Conservation (phyloP, 2,329 filamentous ascomycete genomes). For the Scleromitrula shiraiana region DNA sequence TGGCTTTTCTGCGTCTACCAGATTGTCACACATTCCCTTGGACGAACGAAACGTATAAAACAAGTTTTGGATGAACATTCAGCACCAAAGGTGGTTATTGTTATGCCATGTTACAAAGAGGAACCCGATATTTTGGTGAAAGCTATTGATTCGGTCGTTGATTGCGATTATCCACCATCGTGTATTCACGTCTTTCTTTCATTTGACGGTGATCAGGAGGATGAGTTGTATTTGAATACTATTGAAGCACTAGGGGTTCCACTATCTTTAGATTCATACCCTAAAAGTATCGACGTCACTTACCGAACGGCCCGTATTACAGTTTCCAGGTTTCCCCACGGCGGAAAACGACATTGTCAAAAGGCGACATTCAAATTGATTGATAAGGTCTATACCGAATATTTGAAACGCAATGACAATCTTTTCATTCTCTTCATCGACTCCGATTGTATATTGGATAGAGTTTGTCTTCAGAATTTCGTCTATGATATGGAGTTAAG, state of each 20-base stretch:
- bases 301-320: constrained; percentile 81
- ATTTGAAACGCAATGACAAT: constrained; percentile 81
- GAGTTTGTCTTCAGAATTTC: constrained; percentile 90
- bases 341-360: constrained; percentile 89
- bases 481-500: constrained; percentile 98
- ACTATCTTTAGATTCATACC: constrained; percentile 67
- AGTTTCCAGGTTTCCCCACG: constrained; percentile 84
- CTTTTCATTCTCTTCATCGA: constrained; percentile 96
- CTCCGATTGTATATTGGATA: constrained; percentile 90
- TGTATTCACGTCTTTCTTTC: constrained; percentile 94
- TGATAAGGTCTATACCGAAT: constrained; percentile 83
- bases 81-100: constrained; percentile 87
- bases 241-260: constrained; percentile 80
- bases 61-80: constrained; percentile 74
- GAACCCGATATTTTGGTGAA: constrained; percentile 75
- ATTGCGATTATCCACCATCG: constrained; percentile 85
- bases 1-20: constrained; percentile 93
- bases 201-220: constrained; percentile 84
- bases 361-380: constrained; percentile 90
- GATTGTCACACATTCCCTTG: constrained; percentile 78
- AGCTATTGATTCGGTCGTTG: constrained; percentile 84
- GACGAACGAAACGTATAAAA: constrained; percentile 74
- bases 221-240: constrained; percentile 81
- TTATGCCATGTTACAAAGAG: constrained; percentile 97
- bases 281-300: constrained; percentile 80